phyloP scores from a whole-genome alignment of 331 rosid species.

The Malus hybrid region DNA sequence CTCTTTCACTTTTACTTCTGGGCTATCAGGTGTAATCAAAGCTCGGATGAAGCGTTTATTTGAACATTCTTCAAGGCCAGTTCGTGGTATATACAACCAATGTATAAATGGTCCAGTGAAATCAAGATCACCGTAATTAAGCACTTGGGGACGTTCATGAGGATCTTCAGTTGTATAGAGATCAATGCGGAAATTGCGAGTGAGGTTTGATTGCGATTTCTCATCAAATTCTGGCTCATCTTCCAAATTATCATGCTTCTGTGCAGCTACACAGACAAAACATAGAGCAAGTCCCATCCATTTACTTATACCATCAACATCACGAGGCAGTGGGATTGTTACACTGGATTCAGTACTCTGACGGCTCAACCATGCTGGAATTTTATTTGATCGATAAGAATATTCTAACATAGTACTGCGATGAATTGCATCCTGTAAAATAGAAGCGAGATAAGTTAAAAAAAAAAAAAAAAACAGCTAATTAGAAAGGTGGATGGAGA shows the following conservation, averaged over 20 bases:
- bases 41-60: background rate
- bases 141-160: background rate
- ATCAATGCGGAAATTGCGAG: background rate
- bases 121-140: too few relatives aligned
- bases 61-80: background rate
- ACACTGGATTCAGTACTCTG: conserved; percentile 1
- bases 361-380: conserved; percentile 4
- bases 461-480: too few relatives aligned
- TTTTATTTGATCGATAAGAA: background rate
- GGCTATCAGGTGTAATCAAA: background rate
- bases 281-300: conserved; percentile 12
- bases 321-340: background rate
- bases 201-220: background rate
- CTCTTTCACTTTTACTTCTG: background rate
- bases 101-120: background rate
- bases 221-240: background rate
- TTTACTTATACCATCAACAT: background rate
- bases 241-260: background rate
- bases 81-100: background rate
- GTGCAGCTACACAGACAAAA: background rate
- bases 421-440: background rate
- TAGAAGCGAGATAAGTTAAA: background rate
- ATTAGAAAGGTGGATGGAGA: background rate
- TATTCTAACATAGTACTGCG: background rate
- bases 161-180: background rate